Percentiles rank a stretch among this genome's conserved stretches.
These are phyloP conservation scores for Urtica urens DNA, from an alignment of 306 rosid species.

Conservation along the genomic window DNA sequence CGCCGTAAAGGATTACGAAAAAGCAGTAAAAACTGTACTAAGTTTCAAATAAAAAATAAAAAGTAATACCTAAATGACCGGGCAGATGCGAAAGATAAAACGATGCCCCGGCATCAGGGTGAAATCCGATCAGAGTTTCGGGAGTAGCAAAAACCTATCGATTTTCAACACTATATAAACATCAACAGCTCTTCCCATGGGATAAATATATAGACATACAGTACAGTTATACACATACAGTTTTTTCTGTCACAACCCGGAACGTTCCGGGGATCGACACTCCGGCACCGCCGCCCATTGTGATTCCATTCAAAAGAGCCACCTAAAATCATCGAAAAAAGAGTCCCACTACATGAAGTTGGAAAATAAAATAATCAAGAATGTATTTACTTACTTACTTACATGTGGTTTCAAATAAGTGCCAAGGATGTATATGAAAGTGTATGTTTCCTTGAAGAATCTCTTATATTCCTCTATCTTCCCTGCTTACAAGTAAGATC, in stretches of 20 bases:
- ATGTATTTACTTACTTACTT: too few species aligned
- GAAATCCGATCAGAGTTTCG: slow-evolving; percentile 91
- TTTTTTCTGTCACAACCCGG: slow-evolving; percentile 76
- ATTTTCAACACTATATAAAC: slow-evolving; percentile 1
- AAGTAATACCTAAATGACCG: slow-evolving; percentile 63
- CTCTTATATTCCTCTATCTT: slow-evolving; percentile 57
- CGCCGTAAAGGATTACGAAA: too few species aligned
- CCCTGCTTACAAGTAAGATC: slow-evolving; percentile 42
- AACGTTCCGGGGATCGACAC: slow-evolving; percentile 84
- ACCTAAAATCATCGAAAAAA: slow-evolving; percentile 26
- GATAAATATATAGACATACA: not conserved
- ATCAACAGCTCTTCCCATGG: not conserved
- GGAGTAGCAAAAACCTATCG: slow-evolving; percentile 83
- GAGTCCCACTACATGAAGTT: not conserved
- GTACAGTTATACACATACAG: slow-evolving; percentile 33
- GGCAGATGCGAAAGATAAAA: slow-evolving; percentile 86
- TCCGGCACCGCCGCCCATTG: slow-evolving; percentile 98
- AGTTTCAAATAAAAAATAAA: slow-evolving; percentile 2
- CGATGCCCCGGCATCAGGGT: slow-evolving; percentile 94
- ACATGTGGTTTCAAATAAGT: slow-evolving; percentile 88
- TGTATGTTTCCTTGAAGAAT: slow-evolving; percentile 44
- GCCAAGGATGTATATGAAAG: slow-evolving; percentile 64
- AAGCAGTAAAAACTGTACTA: too few species aligned
- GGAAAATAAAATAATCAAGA: too few species aligned
- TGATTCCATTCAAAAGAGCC: slow-evolving; percentile 79